Conservation (phyloP, 306 rosid genomes). For the Amphicarpaea edgeworthii region DNA sequence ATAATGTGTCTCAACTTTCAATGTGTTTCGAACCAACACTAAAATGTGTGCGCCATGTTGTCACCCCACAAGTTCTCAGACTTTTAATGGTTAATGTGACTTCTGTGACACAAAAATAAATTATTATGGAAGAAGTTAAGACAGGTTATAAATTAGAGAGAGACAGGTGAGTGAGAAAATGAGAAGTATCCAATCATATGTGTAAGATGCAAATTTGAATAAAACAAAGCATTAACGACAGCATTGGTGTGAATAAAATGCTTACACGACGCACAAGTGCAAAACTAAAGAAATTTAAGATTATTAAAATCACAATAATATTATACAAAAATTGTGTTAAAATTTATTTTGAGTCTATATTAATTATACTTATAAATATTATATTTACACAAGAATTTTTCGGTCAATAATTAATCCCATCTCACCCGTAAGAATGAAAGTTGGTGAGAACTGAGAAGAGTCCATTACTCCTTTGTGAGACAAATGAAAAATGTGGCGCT, state of each 20-base stretch:
- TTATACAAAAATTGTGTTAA: neutral
- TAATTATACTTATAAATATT: neutral
- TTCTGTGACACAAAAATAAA: constrained; percentile 6
- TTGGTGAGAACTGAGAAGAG: constrained; percentile 42
- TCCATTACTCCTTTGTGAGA: constrained; percentile 22
- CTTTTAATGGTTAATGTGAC: constrained; percentile 16
- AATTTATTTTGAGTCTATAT: neutral
- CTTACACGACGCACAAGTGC: neutral
- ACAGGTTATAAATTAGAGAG: neutral
- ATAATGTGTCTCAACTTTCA: neutral
- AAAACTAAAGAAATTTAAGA: neutral
- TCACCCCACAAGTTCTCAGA: constrained; percentile 4
- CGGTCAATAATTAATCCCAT: neutral
- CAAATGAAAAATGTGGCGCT: constrained; percentile 40
- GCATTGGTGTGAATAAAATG: neutral
- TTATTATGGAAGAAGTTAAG: neutral
- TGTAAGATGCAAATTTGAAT: neutral
- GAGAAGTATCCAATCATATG: neutral
- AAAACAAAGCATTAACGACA: neutral
- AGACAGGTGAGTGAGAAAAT: neutral
- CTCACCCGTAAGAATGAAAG: constrained; percentile 12
- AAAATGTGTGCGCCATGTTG: neutral
- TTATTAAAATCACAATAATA: neutral
- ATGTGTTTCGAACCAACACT: constrained; percentile 18
- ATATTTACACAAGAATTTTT: neutral